Base-by-base conservation (phyloP, 2,329 filamentous ascomycete species). In the Cladosporium austrohemisphaericum region DNA sequence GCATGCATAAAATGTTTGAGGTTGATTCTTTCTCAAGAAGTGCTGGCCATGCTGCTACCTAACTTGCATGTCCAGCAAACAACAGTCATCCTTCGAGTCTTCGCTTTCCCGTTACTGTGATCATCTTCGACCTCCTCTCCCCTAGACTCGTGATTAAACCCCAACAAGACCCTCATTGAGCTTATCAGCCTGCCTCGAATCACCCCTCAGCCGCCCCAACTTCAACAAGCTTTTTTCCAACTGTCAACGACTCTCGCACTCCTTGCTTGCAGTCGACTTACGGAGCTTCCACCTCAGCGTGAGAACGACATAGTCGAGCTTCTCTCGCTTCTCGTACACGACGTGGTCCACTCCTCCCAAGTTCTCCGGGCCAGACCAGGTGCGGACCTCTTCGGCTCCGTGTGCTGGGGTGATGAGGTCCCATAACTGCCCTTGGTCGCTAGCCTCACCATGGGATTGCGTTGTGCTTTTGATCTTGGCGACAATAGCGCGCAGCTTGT, bases 401-500 rank as follows among this genome's bases (percentile, higher is more conserved):
- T n/a, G n/a, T n/a, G n/a, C n/a, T 1, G 28, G 40, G 8, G n/a
- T 16, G 10, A 43, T 13, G 6, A 31, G 19, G 26, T 43, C 18
- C 18, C 36, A 26, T 9, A 13, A 16, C 9, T n/a, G 13, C 18
- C 11, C 40, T 4, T 19, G 11, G 4, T 31, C 2, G 3, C 23
- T 23, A 10, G 26, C 7, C n/a, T 31, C 16, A 4, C 19, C 28
- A 5, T 6, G 26, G 9, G 14, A 14, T n/a, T n/a, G n/a, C n/a
- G n/a, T n/a, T n/a, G n/a, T n/a, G n/a, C n/a, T n/a, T 4, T 23
- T 22, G n/a, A 40, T 9, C 16, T 14, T 14, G 3, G 19, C 28
- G 4, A 71, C 69, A n/a, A 79, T 72, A 6, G 58, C 56, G 32
- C 76, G 63, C 3, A 79, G 59, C 55, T 78, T 73, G 0, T 53